Base-by-base conservation (phyloP, 441 rosid genomes). In the Corymbia calophylla region DNA sequence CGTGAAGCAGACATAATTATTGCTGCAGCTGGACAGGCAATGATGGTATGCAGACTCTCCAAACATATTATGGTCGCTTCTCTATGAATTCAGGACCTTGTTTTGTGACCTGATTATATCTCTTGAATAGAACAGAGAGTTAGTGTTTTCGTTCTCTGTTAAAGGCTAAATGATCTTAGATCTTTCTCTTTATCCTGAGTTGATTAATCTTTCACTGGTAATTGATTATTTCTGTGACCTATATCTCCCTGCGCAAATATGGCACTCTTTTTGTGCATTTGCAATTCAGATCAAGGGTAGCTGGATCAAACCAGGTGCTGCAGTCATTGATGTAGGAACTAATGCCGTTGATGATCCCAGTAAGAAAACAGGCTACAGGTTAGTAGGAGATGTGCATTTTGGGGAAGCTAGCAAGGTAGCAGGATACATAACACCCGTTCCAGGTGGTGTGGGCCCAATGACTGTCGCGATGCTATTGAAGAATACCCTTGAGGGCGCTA, bases 231-330 rank as follows among this genome's bases (percentile, higher is more conserved):
- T 44, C 51, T 1, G 18, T 44, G n/a, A 77, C 10, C n/a, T 77
- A 23, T 77, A 62, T 62, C 32, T 62, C 70, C 32, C 32, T 62
- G 70, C 3, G 4, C 70, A 77, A 77, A 77, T 44, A 51, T 77
- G n/a, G 39, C 84, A 12, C n/a, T 77, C 84, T 39, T 53, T 55
- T 39, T 23, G 47, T 49, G 60, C 25, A 16, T 64, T 82, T 15
- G 7, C 29, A 88, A 90, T 91, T 86, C 94, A 97, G 99, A 95
- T 97, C 82, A 97, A 95, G 91, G 96, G 99, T 17, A 90, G 95
- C 90, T 97, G 99, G 99, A 97, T 97, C 91, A 97, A 97, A 87
- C 97, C 97, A 39, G 99, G 99, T 88, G 99, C 98, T 77, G 99
- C 99, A 3, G 97, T 97, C 53, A 95, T 97, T 31, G 99, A 97